These are phyloP conservation scores for Paracoccidioides lutzii DNA, from an alignment of 2,329 filamentous ascomycete species.

Conservation along the genomic window DNA sequence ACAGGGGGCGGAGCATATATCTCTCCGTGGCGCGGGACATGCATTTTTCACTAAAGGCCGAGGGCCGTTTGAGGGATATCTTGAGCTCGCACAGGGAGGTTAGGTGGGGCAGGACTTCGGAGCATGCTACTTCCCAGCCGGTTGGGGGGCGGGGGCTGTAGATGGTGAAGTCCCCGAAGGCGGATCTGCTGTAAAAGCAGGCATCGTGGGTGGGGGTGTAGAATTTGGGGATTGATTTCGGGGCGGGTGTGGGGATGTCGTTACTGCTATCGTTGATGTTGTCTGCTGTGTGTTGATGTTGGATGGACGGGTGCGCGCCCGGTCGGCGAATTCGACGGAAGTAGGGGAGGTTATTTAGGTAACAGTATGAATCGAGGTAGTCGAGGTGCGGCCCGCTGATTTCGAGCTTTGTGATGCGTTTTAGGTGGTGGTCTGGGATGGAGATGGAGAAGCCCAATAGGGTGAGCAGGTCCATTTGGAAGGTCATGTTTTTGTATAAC, in stretches of 20 bases:
- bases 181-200: not conserved
- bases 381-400: not conserved
- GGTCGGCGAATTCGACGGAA: not conserved
- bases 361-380: not conserved
- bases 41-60: not conserved
- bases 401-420: not conserved
- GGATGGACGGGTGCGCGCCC: not conserved
- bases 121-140: not conserved
- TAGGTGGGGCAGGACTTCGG: not conserved
- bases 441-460: not conserved
- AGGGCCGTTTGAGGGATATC: not conserved
- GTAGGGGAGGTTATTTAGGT: not conserved
- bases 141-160: not conserved
- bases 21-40: not conserved
- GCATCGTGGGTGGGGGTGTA: not conserved
- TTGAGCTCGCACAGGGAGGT: not conserved
- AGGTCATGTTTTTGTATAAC: not conserved
- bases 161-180: not conserved
- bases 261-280: not conserved
- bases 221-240: not conserved
- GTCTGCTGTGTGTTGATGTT: not conserved
- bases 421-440: not conserved
- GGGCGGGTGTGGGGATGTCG: not conserved
- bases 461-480: not conserved
- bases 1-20: not conserved